Conservation (phyloP, 371 early-diverging fungal genomes). For the Dichotomocladium elegans region DNA sequence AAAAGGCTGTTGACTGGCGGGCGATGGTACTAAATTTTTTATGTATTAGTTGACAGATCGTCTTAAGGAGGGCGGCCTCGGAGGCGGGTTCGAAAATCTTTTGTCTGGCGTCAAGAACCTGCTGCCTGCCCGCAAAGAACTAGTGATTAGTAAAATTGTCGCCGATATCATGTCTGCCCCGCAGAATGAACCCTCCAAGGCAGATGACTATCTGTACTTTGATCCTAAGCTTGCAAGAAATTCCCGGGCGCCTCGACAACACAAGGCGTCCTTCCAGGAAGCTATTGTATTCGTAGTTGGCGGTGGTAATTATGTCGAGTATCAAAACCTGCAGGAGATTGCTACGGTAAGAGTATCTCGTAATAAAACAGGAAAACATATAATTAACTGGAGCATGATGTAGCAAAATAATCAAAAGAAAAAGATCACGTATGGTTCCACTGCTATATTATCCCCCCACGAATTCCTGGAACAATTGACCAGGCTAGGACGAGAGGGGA, state of each 20-base stretch:
- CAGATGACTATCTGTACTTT: slow-evolving; percentile 83
- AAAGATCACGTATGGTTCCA: slow-evolving; percentile 94
- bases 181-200: slow-evolving; percentile 49
- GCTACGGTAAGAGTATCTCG: slow-evolving; percentile 51
- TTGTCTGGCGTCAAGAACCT: slow-evolving; percentile 94
- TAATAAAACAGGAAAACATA: background rate
- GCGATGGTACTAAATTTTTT: background rate
- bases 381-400: background rate
- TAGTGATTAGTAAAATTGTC: slow-evolving; percentile 82
- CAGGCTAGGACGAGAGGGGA: slow-evolving; percentile 48
- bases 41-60: slow-evolving; percentile 65
- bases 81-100: slow-evolving; percentile 78
- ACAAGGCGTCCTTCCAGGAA: slow-evolving; percentile 71
- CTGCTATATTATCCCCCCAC: slow-evolving; percentile 87
- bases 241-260: slow-evolving; percentile 40
- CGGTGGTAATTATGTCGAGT: slow-evolving; percentile 95
- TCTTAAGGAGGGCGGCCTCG: slow-evolving; percentile 76
- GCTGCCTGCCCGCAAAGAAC: slow-evolving; percentile 83
- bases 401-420: slow-evolving; percentile 65
- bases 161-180: slow-evolving; percentile 80
- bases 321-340: slow-evolving; percentile 89
- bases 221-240: slow-evolving; percentile 76
- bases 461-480: slow-evolving; percentile 84
- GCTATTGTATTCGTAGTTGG: slow-evolving; percentile 97
- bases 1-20: background rate